Percentiles rank a stretch among this genome's conserved stretches.
These are phyloP conservation scores for Kwoniella shivajii DNA, from an alignment of 1,284 basidiomycete species.

Conservation along the genomic window DNA sequence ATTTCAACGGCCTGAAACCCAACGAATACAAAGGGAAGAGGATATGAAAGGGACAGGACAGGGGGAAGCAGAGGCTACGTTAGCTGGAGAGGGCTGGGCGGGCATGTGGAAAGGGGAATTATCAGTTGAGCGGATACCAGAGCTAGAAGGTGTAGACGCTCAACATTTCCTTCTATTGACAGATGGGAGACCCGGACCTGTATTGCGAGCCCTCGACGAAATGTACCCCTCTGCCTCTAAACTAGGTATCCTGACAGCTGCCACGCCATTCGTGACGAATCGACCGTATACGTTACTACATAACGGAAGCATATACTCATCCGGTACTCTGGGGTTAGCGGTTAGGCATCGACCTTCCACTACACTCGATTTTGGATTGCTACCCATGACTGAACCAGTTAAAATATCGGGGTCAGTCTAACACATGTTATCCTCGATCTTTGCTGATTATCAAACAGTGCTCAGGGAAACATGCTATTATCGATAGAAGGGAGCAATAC, in stretches of 20 bases:
- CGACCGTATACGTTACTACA: conserved; percentile 74
- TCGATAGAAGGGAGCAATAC: conserved; percentile 56
- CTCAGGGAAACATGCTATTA: conserved; percentile 78
- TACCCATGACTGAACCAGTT: conserved; percentile 61
- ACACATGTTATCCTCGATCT: neutral
- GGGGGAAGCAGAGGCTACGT: conserved; percentile 34
- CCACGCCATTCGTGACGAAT: conserved; percentile 83
- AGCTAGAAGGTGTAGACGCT: conserved; percentile 29
- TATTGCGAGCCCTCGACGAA: conserved; percentile 27
- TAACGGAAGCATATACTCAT: conserved; percentile 61
- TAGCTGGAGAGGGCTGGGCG: conserved; percentile 30
- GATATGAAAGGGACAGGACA: conserved; percentile 36
- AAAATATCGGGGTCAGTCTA: conserved; percentile 61
- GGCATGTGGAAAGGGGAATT: conserved; percentile 26
- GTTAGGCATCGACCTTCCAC: conserved; percentile 52
- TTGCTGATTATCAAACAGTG: conserved; percentile 53
- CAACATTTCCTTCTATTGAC: conserved; percentile 35
- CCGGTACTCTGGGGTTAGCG: conserved; percentile 75
- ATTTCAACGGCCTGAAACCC: conserved; percentile 37
- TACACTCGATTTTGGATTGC: conserved; percentile 60
- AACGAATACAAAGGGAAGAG: conserved; percentile 23
- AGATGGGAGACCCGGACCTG: conserved; percentile 38
- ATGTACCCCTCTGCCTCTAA: conserved; percentile 60
- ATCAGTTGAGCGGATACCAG: conserved; percentile 21
- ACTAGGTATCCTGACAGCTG: conserved; percentile 72